phyloP scores from a whole-genome alignment of 352 stramenopile species.

The Sclerospora graminicola region DNA sequence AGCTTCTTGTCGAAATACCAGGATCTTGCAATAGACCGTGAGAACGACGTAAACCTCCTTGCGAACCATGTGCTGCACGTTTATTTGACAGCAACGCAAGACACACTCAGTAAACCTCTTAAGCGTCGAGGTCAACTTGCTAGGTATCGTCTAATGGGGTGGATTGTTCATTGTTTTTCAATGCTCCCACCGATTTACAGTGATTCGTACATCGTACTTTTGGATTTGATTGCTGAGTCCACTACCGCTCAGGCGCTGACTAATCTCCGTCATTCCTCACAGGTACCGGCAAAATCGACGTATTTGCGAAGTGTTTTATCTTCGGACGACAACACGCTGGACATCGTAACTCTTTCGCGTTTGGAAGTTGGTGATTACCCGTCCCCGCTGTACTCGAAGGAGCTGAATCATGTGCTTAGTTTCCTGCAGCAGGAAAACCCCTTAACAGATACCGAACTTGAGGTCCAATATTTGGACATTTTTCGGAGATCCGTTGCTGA shows the following conservation, averaged over 20 bases:
- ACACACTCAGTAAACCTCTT: slow-evolving; percentile 55
- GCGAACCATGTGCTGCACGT: slow-evolving; percentile 61
- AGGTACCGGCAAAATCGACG: slow-evolving; percentile 49
- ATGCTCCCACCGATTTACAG: slow-evolving; percentile 67
- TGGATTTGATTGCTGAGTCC: slow-evolving; percentile 72
- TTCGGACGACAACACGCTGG: slow-evolving; percentile 42
- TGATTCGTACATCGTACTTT: slow-evolving; percentile 70
- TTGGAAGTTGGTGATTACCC: slow-evolving; percentile 55
- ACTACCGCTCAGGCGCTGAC: slow-evolving; percentile 72
- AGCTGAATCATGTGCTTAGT: slow-evolving; percentile 67
- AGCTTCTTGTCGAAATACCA: slow-evolving; percentile 44
- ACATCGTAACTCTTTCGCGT: slow-evolving; percentile 42
- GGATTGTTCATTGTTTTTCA: slow-evolving; percentile 68
- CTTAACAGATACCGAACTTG: slow-evolving; percentile 73
- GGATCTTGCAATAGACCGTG: slow-evolving; percentile 14
- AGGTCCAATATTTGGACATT: slow-evolving; percentile 75
- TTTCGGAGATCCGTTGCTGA: slow-evolving; percentile 47
- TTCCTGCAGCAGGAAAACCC: slow-evolving; percentile 61
- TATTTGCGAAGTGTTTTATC: slow-evolving; percentile 54
- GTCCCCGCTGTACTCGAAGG: slow-evolving; percentile 53
- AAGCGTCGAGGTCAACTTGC: slow-evolving; percentile 77
- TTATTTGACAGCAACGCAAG: slow-evolving; percentile 46
- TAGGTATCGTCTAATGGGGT: slow-evolving; percentile 62
- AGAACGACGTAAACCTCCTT: slow-evolving; percentile 44
- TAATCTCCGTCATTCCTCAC: slow-evolving; percentile 43